Evolutionary conservation across 2,329 filamentous ascomycete genomes (phyloP).

Genomic region (Fusarium papillatum): DNA sequence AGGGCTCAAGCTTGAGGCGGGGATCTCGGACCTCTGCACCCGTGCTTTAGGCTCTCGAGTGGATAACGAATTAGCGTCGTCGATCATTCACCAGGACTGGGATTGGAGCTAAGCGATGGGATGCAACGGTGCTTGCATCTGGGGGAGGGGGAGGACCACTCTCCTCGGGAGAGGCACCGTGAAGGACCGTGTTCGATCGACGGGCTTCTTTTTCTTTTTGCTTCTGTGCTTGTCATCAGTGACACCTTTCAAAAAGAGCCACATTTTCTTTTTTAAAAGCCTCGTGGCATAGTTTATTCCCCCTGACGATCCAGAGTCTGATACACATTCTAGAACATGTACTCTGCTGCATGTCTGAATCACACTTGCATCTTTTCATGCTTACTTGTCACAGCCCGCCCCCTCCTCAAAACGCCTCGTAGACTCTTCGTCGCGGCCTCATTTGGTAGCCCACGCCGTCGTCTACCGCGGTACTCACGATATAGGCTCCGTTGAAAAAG

Average conservation of each 20-base stretch:
- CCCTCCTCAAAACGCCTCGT: neutral
- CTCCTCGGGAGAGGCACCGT: neutral
- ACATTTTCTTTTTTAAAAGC: neutral
- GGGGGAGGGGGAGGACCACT: neutral
- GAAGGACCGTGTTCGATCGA: neutral
- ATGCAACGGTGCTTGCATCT: neutral
- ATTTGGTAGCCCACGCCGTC: neutral
- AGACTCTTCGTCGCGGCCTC: neutral
- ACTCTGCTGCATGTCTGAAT: neutral
- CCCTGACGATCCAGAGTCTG: constrained; percentile 1
- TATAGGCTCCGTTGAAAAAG: neutral
- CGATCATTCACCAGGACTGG: constrained; percentile 5
- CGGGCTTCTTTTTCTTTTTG: neutral
- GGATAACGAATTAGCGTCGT: neutral
- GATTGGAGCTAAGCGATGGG: neutral
- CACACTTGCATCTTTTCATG: neutral
- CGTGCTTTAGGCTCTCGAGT: constrained; percentile 17
- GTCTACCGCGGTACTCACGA: neutral
- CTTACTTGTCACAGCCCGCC: neutral
- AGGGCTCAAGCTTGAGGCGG: constrained; percentile 9
- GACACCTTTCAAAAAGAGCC: neutral
- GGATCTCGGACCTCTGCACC: constrained; percentile 1
- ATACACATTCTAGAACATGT: constrained; percentile 1
- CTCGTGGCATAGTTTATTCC: neutral
- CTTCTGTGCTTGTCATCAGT: neutral